Base-by-base conservation (phyloP, 805 yeast species). In the Starmerella sp. region DNA sequence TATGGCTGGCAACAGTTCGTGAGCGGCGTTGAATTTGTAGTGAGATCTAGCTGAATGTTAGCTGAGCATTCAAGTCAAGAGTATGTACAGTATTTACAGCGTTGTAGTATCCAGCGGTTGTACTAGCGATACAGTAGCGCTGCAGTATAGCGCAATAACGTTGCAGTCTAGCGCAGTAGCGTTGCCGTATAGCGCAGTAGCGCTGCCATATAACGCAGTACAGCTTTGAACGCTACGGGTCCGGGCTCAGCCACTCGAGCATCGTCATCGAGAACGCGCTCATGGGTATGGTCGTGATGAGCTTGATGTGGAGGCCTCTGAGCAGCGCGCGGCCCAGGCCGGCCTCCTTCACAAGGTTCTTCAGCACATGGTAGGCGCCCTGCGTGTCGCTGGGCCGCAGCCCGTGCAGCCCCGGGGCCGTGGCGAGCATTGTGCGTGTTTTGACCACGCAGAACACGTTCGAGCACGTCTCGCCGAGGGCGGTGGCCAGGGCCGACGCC, bases 391-490 rank as follows among this genome's bases (percentile, higher is more conserved):
- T 66, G 0, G 74, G 73, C 31, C 74, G 59, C 41, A 70, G 43
- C 3, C 57, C 55, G 3, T 61, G 48, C 31, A 71, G 60, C 41
- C 71, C 73, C 10, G 64, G 67, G 2, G 73, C 63, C 30, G 60
- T 60, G 2, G 74, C 73, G 39, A 71, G 63, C 60, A 71, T 74
- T 55, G 70, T 73, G 11, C 75, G 63, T 6, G 74, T 71, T 50
- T 70, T 71, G 34, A 72, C 65, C 13, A 71, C 69, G 50, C 69
- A 72, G 36, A 71, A 59, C 41, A 69, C 65, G 49, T 71, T 72
- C 11, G 73, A 66, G 8, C 60, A 57, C 10, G 66, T 57, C 15
- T 67, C 66, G 4, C 73, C 71, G 9, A 64, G 49, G 2, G 62
- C 55, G 1, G 71, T 65, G n/a, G 74, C 73, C 1, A 57, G 46